A percentile compares a stretch with the other conserved stretches of the same genome.
These are phyloP conservation scores for Babesia microti DNA, from an alignment of 169 alveolate genomes.

Conservation along the genomic window DNA sequence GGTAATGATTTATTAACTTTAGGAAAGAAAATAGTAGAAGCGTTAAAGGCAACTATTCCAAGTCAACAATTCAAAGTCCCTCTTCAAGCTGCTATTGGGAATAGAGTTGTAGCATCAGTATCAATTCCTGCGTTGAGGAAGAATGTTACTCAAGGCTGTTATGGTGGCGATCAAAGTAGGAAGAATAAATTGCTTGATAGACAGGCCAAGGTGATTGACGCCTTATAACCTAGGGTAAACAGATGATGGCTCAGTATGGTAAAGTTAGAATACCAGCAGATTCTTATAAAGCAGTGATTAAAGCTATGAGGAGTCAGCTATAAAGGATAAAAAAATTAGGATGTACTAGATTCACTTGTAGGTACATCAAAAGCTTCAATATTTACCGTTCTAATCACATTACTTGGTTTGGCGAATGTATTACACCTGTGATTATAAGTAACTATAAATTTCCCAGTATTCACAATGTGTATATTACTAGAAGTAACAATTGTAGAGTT, in stretches of 20 bases:
- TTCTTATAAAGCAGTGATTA: conserved; percentile 38
- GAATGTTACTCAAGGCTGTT: conserved; percentile 82
- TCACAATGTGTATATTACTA: too few species aligned
- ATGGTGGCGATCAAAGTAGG: conserved; percentile 89
- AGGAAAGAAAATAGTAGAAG: conserved; percentile 59
- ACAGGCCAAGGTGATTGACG: conserved; percentile 68
- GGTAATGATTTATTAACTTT: conserved; percentile 5
- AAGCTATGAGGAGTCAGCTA: conserved; percentile 47
- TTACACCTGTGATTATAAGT: too few species aligned
- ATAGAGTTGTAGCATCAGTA: conserved; percentile 76
- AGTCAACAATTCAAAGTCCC: conserved; percentile 76
- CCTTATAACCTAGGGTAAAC: conserved; percentile 19
- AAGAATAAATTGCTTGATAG: conserved; percentile 79
- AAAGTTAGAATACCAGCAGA: conserved; percentile 38
- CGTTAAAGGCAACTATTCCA: conserved; percentile 73
- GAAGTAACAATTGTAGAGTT: too few species aligned
- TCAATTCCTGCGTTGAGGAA: conserved; percentile 75
- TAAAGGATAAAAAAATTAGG: too few species aligned
- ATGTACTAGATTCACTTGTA: too few species aligned
- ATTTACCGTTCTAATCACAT: too few species aligned
- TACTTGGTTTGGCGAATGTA: too few species aligned
- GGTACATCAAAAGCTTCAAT: too few species aligned
- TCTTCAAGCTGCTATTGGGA: conserved; percentile 76
- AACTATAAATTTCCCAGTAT: too few species aligned
- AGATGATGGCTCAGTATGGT: conserved; percentile 42